Base-by-base conservation (phyloP, 2,329 filamentous ascomycete species). In the Elsinoe ampelina region DNA sequence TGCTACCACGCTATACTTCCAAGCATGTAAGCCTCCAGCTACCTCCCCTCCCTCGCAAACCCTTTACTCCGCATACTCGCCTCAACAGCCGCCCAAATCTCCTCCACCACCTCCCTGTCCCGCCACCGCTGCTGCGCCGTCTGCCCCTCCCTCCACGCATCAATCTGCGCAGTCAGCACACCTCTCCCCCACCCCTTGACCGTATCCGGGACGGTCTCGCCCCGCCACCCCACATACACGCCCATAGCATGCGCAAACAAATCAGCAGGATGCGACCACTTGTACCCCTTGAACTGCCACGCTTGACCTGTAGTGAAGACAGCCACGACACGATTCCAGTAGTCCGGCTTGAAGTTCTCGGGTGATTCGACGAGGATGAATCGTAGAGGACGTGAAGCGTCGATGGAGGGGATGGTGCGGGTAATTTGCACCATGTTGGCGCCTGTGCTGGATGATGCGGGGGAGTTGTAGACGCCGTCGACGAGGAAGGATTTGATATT, bases 261-360 rank as follows among this genome's bases (percentile, higher is more conserved):
- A 67, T 97, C 93, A 12, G 84, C 80, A 0, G 93, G 88, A 57
- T 86, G 85, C 63, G 85, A 85, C 89, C 93, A 98, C 72, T 95
- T 95, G 80, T 98, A 98, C 63, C 84, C 87, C 74, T 96, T 95
- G 75, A 98, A 98, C 73, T 98, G 93, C 93, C 93, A 98, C 8
- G 86, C 84, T 74, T 98, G 93, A 34, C 93, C 93, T 0, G 93
- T 98, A 0, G 93, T 98, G 74, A 98, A 97, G 58, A 98, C 91
- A 11, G 88, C 93, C 1, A 96, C 93, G 5, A 98, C 87, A 54
- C 91, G 85, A 66, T 85, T 85, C 93, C 93, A 98, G 76, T 97
- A 96, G 68, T 97, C 91, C 0, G 93, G 93, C 71, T 95, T 95
- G 80, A 98, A 98, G 70, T 93, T 87, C 68, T 95, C 86, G 0